These are phyloP conservation scores for Ophiostoma sp. DNA, from an alignment of 2,329 filamentous ascomycete species.

Conservation along the genomic window DNA sequence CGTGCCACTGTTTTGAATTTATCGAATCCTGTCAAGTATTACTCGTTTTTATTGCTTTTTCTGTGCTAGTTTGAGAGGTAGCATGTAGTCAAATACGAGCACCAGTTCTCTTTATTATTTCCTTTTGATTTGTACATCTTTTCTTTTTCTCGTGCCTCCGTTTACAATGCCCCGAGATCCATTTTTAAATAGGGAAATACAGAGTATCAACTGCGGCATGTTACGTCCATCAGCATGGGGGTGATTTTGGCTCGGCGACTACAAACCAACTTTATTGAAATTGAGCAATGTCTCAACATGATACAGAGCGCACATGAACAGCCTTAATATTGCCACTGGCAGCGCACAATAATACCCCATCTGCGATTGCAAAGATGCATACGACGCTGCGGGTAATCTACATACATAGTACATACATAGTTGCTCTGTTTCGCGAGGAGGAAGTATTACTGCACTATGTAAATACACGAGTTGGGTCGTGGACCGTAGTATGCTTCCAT, in stretches of 20 bases:
- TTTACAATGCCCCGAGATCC: neutral
- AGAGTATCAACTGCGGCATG: neutral
- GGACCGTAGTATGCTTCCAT: neutral
- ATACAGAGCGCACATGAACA: neutral
- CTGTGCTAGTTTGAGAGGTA: too few relatives aligned
- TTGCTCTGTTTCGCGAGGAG: neutral
- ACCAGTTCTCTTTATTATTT: too few relatives aligned
- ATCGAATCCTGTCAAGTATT: neutral
- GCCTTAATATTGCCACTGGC: neutral
- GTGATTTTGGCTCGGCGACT: conserved; percentile 1
- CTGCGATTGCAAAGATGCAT: neutral
- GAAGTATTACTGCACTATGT: neutral
- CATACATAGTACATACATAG: too few relatives aligned
- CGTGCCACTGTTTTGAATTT: neutral
- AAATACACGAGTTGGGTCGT: neutral
- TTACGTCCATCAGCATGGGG: neutral
- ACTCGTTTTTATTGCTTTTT: neutral
- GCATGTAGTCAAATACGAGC: too few relatives aligned
- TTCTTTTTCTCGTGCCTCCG: neutral
- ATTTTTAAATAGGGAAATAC: neutral
- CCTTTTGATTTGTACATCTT: too few relatives aligned
- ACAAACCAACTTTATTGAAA: neutral
- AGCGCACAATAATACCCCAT: conserved; percentile 8
- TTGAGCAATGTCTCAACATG: neutral
- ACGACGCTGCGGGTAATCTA: neutral